Evolutionary conservation across 208 protist genomes (phyloP), one percentile per base, ranked within the genome.

Genomic region (Acanthamoeba sp.): DNA sequence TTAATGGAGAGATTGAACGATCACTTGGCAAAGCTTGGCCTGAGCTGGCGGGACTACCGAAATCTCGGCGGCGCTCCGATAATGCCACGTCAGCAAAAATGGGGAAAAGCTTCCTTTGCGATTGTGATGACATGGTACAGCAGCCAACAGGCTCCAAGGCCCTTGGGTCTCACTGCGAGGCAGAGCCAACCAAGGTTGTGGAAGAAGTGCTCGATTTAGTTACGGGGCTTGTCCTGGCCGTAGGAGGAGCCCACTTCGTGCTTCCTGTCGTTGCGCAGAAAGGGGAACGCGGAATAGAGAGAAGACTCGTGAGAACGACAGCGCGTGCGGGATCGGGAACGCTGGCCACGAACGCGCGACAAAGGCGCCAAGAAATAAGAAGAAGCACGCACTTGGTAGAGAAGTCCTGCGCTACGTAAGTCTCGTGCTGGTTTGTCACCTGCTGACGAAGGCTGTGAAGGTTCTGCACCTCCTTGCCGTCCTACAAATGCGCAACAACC

Each of bases 381-480:
- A 80, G n/a, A 80, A 80, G 71, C 20, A 89, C 82, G 40, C 38
- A 89, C 82, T 57, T 89, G 55, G 4, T 66, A 4, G 9, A 9
- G 55, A 69, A 89, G 10, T 89, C 82, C 27, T 89, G 50, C 7
- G 20, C 29, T 48, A 66, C 82, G 16, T 36, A 7, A 4, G 20
- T 38, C 27, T 89, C 82, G 48, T 89, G 82, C 82, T 89, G 82
- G 29, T 1, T 16, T n/a, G 7, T 29, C n/a, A 89, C 82, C 29
- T 57, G 32, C 45, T 89, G 50, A 27, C 82, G 45, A 2, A 89
- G 48, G 82, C 55, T 89, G 45, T 89, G 32, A 2, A 89, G 45
- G 29, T 89, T 24, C 45, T 89, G 6, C 27, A 89, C 10, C 50
- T 89, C n/a, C 82, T 89, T 89, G n/a, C 32, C 82, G 34, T 89